Base-by-base conservation (phyloP, 352 stramenopile genomes). In the Stramenopiles sp. region DNA sequence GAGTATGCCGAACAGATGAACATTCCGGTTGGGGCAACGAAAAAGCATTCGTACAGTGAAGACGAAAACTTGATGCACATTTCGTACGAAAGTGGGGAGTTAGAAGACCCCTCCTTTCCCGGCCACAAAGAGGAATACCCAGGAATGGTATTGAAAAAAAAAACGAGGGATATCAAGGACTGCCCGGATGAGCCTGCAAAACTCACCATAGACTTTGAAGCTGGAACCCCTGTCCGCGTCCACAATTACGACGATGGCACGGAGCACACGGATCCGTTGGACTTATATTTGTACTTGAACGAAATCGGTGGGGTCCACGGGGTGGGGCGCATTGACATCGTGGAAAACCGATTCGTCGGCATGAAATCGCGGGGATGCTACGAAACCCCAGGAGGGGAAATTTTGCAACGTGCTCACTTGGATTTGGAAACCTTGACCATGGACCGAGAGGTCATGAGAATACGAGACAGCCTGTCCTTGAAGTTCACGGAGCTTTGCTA, bases 1-100 rank as follows among this genome's bases (percentile, higher is more conserved):
- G 92, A 93, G 75, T 99, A 99, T 83, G 95, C 93, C 74, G 85
- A 86, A 77, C 87, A 96, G 82, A 92, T 98, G 80, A 89, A 89
- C 75, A 98, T 99, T 81, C 94, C 93, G 4, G 94, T 98, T 43
- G 87, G 96, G 81, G 91, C 91, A 49, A 97, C 93, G 79, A 91
- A 91, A 73, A 98, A 98, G 84, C 90, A 91, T 37, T 93, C 94
- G 34, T 98, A 98, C 86, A 96, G 88, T 36, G 91, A 98, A 77
- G 94, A 99, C 80, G 94, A 98, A 81, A 99, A 99, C 82, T 80
- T 98, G 68, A 97, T 97, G 85, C 94, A 99, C 84, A 98, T 92
- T 34, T 97, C 88, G 74, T 98, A 98, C 85, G 94, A 99, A 81
- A 92, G 86, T 68, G 94, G 94, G 34, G 81, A 87, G 43, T 85